Base-by-base conservation (phyloP, 306 rosid genomes). In the Mimosa bimucronata region DNA sequence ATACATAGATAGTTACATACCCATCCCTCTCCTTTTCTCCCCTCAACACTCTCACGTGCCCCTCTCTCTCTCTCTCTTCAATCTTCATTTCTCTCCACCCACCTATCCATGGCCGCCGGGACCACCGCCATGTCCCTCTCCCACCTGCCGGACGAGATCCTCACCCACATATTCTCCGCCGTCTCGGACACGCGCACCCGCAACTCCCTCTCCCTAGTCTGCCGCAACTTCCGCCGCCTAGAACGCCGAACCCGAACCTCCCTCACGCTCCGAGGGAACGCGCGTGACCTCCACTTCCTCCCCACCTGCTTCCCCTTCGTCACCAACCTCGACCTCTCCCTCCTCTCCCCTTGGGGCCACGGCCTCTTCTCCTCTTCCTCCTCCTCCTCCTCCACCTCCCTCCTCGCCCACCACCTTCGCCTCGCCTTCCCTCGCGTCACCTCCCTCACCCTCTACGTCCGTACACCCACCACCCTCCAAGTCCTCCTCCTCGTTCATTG, bases 281-380 rank as follows among this genome's bases (percentile, higher is more conserved):
- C 97, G 68, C 97, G 91, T 50, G 91, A 95, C 85, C 88, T 95
- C 6, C 83, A 79, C 81, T 75, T 66, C 53, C 81, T 93, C 76
- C 99, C 98, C 11, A 79, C 77, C 8, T 91, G 86, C 68, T 95
- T 95, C 88, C 12, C 74, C n/a, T 66, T 83, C 46, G 93, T 91
- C 30, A 84, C 89, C 11, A 73, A 84, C 82, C 90, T 93, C 13
- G 97, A 95, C 85, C 90, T 91, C 70, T 95, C 98, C 29, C 84
- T 85, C 26, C 86, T 91, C 70, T 92, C 97, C 1, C 97, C 97
- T 18, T 92, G 97, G 97, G 97, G 97, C 57, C 92, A 92, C 86
- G 86, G 88, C 25, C 97, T 95, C 10, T 86, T 95, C 87, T 87
- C 85, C 37, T 25, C 81, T 37, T 25, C 81, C 42, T 52, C 84